Base-by-base conservation (phyloP, 805 yeast species). In the Saccharomycopsis schoenii region DNA sequence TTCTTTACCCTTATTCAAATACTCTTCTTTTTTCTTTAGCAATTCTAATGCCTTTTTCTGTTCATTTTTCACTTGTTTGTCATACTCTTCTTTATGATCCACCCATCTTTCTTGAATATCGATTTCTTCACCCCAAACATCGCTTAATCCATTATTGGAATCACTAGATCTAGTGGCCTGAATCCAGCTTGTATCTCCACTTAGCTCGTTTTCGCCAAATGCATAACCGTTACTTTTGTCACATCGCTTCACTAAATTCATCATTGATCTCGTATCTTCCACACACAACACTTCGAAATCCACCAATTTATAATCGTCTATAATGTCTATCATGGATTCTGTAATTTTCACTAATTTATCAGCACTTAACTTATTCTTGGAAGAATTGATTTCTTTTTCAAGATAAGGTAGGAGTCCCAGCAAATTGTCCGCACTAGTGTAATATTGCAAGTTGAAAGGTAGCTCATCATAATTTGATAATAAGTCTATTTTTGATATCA, bases 101-200 rank as follows among this genome's bases (percentile, higher is more conserved):
- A 94, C 81, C 99, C 99, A 94, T 62, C 99, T 78, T 66, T 94
- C 99, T 67, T 94, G 99, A 4, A 90, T 82, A 70, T 92, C 97
- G 6, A 83, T 75, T 56, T 62, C 64, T 24, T 62, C 64, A 8
- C 64, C 64, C 64, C 64, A 63, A 15, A 80, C 81, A 56, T 76
- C 73, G 4, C 76, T 76, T 12, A 72, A 63, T 9, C 56, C 57
- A 52, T 73, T 61, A 21, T 63, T 63, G 41, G 69, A 83, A 54
- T 78, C 71, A 55, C 77, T 72, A 47, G 92, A 85, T 65, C 98
- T 79, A 0, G 93, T 81, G 0, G 97, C 97, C 67, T 93, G 97
- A n/a, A 91, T 88, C 99, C 99, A 94, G 1, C 94, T 84, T 0
- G 93, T 83, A 69, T 94, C 99, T n/a, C 98, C 99, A 1, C 97